Evolutionary conservation across 805 yeast species (phyloP).

Genomic region (Saccharomyces jurei): DNA sequence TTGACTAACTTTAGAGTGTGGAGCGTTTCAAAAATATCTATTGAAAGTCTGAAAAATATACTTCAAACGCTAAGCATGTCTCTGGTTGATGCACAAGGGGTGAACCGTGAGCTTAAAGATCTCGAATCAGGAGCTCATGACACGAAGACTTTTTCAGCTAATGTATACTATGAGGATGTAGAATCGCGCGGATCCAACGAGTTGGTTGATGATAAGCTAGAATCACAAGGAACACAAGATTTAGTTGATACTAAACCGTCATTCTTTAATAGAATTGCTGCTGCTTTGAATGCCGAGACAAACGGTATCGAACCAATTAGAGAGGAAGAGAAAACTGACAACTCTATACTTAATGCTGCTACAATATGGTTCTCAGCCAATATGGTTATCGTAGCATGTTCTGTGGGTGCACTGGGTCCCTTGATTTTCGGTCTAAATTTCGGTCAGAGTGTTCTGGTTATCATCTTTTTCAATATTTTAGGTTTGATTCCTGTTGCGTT

Average conservation of each 20-base stretch:
- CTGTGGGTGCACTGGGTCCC: slow-evolving; percentile 67
- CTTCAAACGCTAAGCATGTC: not conserved
- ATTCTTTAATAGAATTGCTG: slow-evolving; percentile 18
- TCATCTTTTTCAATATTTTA: slow-evolving; percentile 27
- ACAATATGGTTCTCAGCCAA: slow-evolving; percentile 91
- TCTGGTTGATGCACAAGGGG: not conserved
- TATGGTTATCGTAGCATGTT: slow-evolving; percentile 73
- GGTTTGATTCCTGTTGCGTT: slow-evolving; percentile 77
- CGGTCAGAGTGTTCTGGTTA: slow-evolving; percentile 12
- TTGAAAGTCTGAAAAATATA: not conserved
- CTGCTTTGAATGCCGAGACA: slow-evolving; percentile 39
- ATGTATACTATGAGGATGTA: slow-evolving; percentile 4
- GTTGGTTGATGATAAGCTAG: slow-evolving; percentile 3
- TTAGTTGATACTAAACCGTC: slow-evolving; percentile 5
- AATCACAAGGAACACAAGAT: slow-evolving; percentile 5
- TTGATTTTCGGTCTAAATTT: slow-evolving; percentile 51
- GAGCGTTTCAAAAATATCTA: too few relatives aligned
- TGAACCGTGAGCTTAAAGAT: not conserved
- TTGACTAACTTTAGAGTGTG: too few relatives aligned
- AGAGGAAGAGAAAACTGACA: slow-evolving; percentile 67
- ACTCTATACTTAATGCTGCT: slow-evolving; percentile 59
- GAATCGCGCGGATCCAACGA: slow-evolving; percentile 6
- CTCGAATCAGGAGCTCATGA: slow-evolving; percentile 1
- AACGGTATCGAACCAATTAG: slow-evolving; percentile 77
- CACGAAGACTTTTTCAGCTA: not conserved